phyloP scores from a whole-genome alignment of 176 grass and related monocot genomes.

The Bonia amplexicaulis region DNA sequence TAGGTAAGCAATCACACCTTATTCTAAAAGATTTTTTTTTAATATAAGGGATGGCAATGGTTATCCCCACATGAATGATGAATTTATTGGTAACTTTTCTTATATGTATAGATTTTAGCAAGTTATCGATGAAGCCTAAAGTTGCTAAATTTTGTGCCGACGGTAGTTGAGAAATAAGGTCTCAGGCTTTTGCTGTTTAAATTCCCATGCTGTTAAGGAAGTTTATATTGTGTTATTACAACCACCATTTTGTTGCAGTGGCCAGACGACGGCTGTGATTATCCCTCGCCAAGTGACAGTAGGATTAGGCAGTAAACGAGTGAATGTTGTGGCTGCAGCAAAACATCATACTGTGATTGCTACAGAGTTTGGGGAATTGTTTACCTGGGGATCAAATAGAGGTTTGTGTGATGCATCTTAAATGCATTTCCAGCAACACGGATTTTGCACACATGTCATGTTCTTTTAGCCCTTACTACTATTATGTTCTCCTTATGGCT shows the following conservation, averaged over 20 bases:
- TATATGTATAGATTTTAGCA: background rate
- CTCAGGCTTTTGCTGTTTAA: background rate
- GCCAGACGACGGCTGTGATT: slow-evolving; percentile 90
- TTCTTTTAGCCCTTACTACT: slow-evolving; percentile 9
- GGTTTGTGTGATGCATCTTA: slow-evolving; percentile 49
- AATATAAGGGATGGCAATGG: background rate
- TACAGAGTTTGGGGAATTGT: slow-evolving; percentile 81
- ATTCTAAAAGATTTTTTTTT: background rate
- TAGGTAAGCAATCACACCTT: slow-evolving; percentile 38
- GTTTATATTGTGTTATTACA: slow-evolving; percentile 8
- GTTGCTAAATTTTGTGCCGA: background rate
- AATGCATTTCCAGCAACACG: slow-evolving; percentile 11
- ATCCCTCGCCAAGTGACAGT: slow-evolving; percentile 84
- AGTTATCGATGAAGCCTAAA: slow-evolving; percentile 15
- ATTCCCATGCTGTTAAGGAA: background rate
- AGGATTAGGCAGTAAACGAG: slow-evolving; percentile 64
- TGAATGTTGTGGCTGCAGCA: slow-evolving; percentile 78
- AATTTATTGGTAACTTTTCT: background rate
- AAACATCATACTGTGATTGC: slow-evolving; percentile 99
- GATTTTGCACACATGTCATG: slow-evolving; percentile 13
- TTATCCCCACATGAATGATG: background rate
- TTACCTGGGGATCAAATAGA: slow-evolving; percentile 99
- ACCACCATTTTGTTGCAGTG: slow-evolving; percentile 54
- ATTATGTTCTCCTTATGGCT: slow-evolving; percentile 2
- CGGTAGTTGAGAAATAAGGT: background rate